phyloP scores from a whole-genome alignment of 495 filamentous ascomycete genomes.

The Chaetomium tenue region DNA sequence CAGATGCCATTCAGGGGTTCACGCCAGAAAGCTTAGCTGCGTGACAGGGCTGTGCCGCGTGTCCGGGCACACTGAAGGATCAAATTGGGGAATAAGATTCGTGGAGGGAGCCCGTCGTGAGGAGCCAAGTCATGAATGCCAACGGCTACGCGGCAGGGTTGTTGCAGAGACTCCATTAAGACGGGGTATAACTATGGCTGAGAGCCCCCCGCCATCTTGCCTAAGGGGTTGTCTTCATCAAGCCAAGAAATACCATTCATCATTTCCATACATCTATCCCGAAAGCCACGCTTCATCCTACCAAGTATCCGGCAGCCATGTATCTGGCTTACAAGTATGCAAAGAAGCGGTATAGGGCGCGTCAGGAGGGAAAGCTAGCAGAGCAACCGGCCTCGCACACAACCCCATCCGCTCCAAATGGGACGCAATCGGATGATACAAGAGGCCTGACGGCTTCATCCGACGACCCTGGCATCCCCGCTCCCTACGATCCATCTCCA shows the following conservation, averaged over 20 bases:
- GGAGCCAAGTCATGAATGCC: too few species aligned
- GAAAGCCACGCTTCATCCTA: not conserved
- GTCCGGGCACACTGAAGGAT: not conserved
- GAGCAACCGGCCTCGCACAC: not conserved
- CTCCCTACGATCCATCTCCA: not conserved
- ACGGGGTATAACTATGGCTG: too few species aligned
- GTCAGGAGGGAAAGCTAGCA: not conserved
- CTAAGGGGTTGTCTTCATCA: too few species aligned
- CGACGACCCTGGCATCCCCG: not conserved
- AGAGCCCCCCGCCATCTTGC: too few species aligned
- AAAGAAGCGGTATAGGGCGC: conserved; percentile 22
- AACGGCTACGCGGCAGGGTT: too few species aligned
- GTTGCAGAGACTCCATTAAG: too few species aligned
- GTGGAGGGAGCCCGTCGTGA: not conserved
- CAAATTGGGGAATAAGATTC: not conserved
- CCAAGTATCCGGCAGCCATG: conserved; percentile 13
- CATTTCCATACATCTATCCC: not conserved
- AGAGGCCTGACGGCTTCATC: not conserved
- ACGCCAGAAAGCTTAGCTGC: conserved; percentile 2
- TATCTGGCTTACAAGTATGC: conserved; percentile 27
- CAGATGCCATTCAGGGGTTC: not conserved
- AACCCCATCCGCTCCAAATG: not conserved
- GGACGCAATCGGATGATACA: not conserved
- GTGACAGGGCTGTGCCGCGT: conserved; percentile 2
- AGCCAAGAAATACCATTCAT: not conserved